Percentiles rank a stretch among this genome's conserved stretches.
These are phyloP conservation scores for Monilinia vaccinii-corymbosi DNA, from an alignment of 2,329 filamentous ascomycete genomes.

Conservation along the genomic window DNA sequence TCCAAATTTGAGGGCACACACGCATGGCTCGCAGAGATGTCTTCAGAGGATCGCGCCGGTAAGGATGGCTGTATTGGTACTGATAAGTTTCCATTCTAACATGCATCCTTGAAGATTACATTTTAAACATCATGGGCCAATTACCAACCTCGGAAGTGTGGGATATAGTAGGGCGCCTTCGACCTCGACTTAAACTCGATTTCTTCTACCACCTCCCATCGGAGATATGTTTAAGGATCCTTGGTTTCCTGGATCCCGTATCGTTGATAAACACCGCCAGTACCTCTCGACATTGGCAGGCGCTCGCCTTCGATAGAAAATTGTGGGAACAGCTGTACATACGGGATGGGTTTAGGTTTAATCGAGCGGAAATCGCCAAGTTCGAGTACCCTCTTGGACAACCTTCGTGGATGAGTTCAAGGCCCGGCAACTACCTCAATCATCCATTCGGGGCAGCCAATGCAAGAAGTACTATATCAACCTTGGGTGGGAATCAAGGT, in stretches of 20 bases:
- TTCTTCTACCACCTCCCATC: slow-evolving; percentile 78
- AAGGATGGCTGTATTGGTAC: too few relatives aligned
- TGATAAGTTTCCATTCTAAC: background rate
- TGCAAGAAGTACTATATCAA: slow-evolving; percentile 23
- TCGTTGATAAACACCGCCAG: slow-evolving; percentile 73
- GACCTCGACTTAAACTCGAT: slow-evolving; percentile 83
- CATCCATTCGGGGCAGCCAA: slow-evolving; percentile 44
- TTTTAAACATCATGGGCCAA: slow-evolving; percentile 67
- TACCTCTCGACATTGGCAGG: slow-evolving; percentile 75
- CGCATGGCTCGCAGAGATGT: slow-evolving; percentile 20
- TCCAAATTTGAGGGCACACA: slow-evolving; percentile 14
- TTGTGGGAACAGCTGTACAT: slow-evolving; percentile 81
- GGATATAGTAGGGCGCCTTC: slow-evolving; percentile 69
- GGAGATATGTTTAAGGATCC: slow-evolving; percentile 83
- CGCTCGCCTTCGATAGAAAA: slow-evolving; percentile 69
- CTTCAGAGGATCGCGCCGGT: slow-evolving; percentile 25
- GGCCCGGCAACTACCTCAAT: slow-evolving; percentile 33
- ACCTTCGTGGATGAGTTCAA: slow-evolving; percentile 3
- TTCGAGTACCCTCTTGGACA: slow-evolving; percentile 45
- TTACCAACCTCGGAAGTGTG: slow-evolving; percentile 74
- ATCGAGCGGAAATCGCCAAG: slow-evolving; percentile 52
- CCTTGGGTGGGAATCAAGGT: slow-evolving; percentile 22
- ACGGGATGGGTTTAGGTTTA: slow-evolving; percentile 75
- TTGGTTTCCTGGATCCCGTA: slow-evolving; percentile 73
- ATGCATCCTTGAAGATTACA: slow-evolving; percentile 52